Conservation (phyloP, 108 stramenopile genomes). For the Chaetoceros tenuissimus region DNA sequence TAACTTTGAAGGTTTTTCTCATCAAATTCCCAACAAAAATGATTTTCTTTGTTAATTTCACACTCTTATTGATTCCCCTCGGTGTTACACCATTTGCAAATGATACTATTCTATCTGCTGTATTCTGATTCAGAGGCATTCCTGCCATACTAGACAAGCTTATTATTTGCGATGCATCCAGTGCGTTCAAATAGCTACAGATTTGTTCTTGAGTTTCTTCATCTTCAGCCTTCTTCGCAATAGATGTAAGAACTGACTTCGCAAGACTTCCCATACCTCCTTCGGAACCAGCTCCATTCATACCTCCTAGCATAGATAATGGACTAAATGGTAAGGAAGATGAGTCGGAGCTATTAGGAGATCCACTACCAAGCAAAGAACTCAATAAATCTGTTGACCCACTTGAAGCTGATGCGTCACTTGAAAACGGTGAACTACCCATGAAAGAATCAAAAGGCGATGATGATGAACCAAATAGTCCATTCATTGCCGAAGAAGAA, state of each 20-base stretch:
- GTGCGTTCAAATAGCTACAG: slow-evolving; percentile 45
- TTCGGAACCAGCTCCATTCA: slow-evolving; percentile 17
- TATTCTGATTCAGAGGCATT: slow-evolving; percentile 37
- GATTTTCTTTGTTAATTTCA: slow-evolving; percentile 34
- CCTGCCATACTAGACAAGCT: slow-evolving; percentile 56
- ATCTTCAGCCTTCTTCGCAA: slow-evolving; percentile 58
- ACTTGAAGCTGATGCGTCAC: slow-evolving; percentile 7
- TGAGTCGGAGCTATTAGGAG: slow-evolving; percentile 5
- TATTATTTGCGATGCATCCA: slow-evolving; percentile 43
- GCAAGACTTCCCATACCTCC: slow-evolving; percentile 38
- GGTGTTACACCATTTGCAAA: slow-evolving; percentile 57
- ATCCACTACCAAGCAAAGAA: slow-evolving; percentile 13
- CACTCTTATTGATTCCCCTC: slow-evolving; percentile 31
- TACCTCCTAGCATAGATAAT: slow-evolving; percentile 10
- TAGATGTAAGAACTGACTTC: slow-evolving; percentile 44
- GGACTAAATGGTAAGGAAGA: slow-evolving; percentile 9
- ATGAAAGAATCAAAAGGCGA: background rate
- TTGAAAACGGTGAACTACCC: background rate
- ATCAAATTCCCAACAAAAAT: slow-evolving; percentile 33
- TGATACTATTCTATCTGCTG: slow-evolving; percentile 27
- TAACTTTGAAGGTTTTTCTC: slow-evolving; percentile 37
- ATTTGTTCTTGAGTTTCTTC: slow-evolving; percentile 55
- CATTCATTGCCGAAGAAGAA: slow-evolving; percentile 19
- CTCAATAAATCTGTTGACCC: slow-evolving; percentile 34
- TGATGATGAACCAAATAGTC: slow-evolving; percentile 5